Percentiles rank a stretch among this genome's conserved stretches.
These are phyloP conservation scores for Aspergillus hortae DNA, from an alignment of 2,329 filamentous ascomycete species.

Conservation along the genomic window DNA sequence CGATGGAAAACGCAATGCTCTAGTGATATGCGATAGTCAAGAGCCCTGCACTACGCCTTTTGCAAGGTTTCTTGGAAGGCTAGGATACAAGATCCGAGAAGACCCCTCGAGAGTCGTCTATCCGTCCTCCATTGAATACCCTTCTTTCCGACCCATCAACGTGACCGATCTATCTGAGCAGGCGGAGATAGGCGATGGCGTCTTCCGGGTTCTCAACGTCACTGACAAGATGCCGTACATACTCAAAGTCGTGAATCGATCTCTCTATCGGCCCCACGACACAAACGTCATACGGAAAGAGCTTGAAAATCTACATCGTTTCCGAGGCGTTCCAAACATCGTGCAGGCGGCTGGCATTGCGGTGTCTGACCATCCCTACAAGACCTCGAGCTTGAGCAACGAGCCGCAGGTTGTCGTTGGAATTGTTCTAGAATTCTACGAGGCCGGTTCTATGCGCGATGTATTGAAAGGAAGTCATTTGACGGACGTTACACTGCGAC, in stretches of 20 bases:
- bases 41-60: neutral
- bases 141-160: constrained; percentile 1
- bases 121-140: neutral
- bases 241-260: constrained; percentile 16
- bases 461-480: constrained; percentile 9
- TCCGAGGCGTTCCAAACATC: constrained; percentile 13
- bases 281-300: constrained; percentile 16
- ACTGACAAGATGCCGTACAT: constrained; percentile 8
- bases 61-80: neutral
- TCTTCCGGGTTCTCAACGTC: constrained; percentile 12
- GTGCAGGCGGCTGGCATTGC: constrained; percentile 14
- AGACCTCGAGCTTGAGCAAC: constrained; percentile 6
- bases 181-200: constrained; percentile 12
- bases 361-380: constrained; percentile 15
- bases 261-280: constrained; percentile 15
- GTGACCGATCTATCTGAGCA: constrained; percentile 5
- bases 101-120: constrained; percentile 13
- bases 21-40: neutral
- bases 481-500: constrained; percentile 11
- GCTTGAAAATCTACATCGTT: constrained; percentile 18
- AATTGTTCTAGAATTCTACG: constrained; percentile 16
- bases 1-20: neutral
- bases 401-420: constrained; percentile 13
- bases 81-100: constrained; percentile 7
- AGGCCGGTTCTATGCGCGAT: constrained; percentile 14